phyloP scores from a whole-genome alignment of 2,329 filamentous ascomycete species.

The Paramyrothecium sp. region DNA sequence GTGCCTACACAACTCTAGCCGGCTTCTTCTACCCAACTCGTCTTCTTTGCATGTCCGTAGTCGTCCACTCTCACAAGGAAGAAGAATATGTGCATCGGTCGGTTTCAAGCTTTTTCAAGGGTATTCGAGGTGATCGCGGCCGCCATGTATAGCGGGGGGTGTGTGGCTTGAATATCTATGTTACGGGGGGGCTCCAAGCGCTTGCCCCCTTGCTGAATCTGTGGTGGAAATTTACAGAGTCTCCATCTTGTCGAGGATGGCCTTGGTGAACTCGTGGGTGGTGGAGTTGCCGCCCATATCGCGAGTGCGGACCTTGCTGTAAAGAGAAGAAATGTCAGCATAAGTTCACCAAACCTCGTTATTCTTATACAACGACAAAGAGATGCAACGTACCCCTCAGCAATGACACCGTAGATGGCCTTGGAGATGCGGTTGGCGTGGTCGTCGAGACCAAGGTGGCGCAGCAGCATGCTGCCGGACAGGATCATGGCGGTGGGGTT shows the following conservation, averaged over 20 bases:
- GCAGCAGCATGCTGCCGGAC: slow-evolving; percentile 93
- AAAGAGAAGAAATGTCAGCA: slow-evolving; percentile 36
- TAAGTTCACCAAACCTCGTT: not conserved
- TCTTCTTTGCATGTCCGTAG: not conserved
- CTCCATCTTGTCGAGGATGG: slow-evolving; percentile 96
- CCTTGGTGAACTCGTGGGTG: slow-evolving; percentile 93
- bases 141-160: not conserved
- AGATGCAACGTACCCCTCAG: slow-evolving; percentile 71
- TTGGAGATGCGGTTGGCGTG: slow-evolving; percentile 98
- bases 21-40: not conserved
- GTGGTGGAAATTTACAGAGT: slow-evolving; percentile 47
- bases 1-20: not conserved
- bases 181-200: not conserved
- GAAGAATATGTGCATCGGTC: not conserved
- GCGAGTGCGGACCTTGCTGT: slow-evolving; percentile 80
- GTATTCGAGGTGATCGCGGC: not conserved
- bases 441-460: slow-evolving; percentile 95
- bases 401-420: slow-evolving; percentile 74
- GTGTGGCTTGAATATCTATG: not conserved
- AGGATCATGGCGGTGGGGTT: slow-evolving; percentile 97
- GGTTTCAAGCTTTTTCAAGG: not conserved
- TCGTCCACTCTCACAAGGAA: not conserved
- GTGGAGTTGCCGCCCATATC: slow-evolving; percentile 93
- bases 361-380: not conserved
- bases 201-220: not conserved